Evolutionary conservation across 129 eudicot species (phyloP), one percentile per base, ranked within the genome.

Genomic region (Kitagawia praeruptora): DNA sequence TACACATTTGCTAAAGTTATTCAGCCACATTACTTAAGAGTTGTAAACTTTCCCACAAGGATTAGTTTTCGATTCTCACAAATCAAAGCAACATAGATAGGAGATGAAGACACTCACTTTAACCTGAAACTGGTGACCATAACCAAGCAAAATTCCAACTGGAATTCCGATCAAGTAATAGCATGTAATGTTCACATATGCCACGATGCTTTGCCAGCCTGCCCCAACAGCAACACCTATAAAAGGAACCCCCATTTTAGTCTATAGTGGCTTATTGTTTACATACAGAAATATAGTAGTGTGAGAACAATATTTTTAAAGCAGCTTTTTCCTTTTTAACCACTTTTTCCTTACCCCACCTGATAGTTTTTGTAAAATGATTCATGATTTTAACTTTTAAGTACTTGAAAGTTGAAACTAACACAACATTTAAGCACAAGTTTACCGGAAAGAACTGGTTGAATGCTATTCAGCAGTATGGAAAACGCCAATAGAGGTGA

Each of bases 221-320:
- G 87, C 83, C 70, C 90, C 90, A 73, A 84, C 75, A 19, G 90
- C 90, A 79, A 87, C 90, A 34, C 90, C 90, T 87, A 31, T 46
- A 46, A 23, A 48, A 63, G 4, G 66, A 70, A 69, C 47, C 21
- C 2, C 18, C 8, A 0, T 11, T 38, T 42, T 23, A 40, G 5
- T 21, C 54, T 21, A 41, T 40, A 11, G 27, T 15, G 38, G 6
- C 0, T 2, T 18, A 63, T 9, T 61, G 70, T n/a, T 27, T 18
- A 5, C n/a, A 53, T 23, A 28, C 1, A 66, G 19, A 27, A 28
- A 46, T 10, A 66, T 28, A 66, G 38, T 13, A 6, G 38, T 11
- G 1, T 3, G 15, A 13, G 2, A 63, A 53, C 11, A n/a, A 61
- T 61, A 9, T 61, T 61, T 61, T n/a, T 5, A 19, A 54, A 25